Percentiles rank a stretch among this genome's conserved stretches.
Evolutionary conservation across 2,329 filamentous ascomycete genomes (phyloP).

Genomic region (Acrodontium crateriforme): DNA sequence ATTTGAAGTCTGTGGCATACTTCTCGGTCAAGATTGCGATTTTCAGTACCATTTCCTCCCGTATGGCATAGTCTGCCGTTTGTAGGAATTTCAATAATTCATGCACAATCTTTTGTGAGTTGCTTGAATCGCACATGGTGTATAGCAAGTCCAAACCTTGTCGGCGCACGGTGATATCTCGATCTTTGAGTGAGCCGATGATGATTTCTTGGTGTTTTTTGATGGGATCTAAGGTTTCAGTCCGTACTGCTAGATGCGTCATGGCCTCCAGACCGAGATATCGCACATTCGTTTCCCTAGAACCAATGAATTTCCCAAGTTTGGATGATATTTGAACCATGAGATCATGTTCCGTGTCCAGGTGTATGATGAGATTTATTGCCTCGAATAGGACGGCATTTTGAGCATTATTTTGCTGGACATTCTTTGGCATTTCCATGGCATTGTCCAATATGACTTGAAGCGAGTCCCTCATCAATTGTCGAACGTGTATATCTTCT

Average conservation of each 20-base stretch:
- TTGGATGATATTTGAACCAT: conserved; percentile 93
- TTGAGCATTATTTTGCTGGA: conserved; percentile 97
- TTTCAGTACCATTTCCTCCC: conserved; percentile 98
- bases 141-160: conserved; percentile 94
- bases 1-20: conserved; percentile 95
- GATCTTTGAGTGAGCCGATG: conserved; percentile 80
- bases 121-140: conserved; percentile 98
- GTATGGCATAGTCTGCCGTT: conserved; percentile 91
- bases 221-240: conserved; percentile 90
- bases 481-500: conserved; percentile 82
- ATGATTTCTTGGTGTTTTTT: conserved; percentile 98
- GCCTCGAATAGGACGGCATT: conserved; percentile 97
- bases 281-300: conserved; percentile 89
- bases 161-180: conserved; percentile 90
- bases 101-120: conserved; percentile 82
- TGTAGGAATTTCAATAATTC: conserved; percentile 91
- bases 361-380: conserved; percentile 94
- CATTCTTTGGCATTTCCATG: conserved; percentile 91
- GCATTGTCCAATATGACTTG: conserved; percentile 84
- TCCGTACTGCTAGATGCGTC: conserved; percentile 88
- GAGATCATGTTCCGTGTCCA: conserved; percentile 84
- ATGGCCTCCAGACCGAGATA: conserved; percentile 94
- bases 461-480: conserved; percentile 81
- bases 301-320: conserved; percentile 90
- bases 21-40: conserved; percentile 97